Conservation (phyloP, 2,329 filamentous ascomycete species). For the Cordyceps sp. region DNA sequence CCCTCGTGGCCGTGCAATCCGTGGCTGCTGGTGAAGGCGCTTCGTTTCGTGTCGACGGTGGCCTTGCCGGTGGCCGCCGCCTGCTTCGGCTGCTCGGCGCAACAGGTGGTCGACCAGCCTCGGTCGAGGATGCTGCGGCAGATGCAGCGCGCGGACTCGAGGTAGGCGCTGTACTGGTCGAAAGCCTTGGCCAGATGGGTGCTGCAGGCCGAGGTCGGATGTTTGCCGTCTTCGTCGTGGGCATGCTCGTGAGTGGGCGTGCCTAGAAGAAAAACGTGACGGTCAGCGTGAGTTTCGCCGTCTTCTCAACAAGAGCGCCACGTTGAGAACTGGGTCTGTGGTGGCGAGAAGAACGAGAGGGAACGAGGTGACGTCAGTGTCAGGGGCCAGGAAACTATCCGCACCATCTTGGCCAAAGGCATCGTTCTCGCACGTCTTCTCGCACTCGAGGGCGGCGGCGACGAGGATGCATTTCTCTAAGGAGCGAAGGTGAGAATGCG, state of each 20-base stretch:
- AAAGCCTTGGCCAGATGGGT: slow-evolving; percentile 16
- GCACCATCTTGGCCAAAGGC: slow-evolving; percentile 8
- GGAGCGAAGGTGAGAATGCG: background rate
- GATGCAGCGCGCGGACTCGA: slow-evolving; percentile 20
- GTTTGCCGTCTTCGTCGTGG: slow-evolving; percentile 11
- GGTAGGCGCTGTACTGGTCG: slow-evolving; percentile 16
- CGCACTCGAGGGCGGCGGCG: slow-evolving; percentile 13
- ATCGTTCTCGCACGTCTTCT: slow-evolving; percentile 11
- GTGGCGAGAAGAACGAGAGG: background rate
- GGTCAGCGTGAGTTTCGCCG: too few species aligned
- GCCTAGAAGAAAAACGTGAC: slow-evolving; percentile 1
- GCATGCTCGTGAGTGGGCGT: slow-evolving; percentile 8
- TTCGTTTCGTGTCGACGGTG: background rate
- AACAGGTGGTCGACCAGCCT: slow-evolving; percentile 12
- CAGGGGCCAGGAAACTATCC: slow-evolving; percentile 1
- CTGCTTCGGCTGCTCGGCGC: slow-evolving; percentile 5
- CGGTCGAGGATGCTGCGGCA: slow-evolving; percentile 16
- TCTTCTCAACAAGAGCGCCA: too few species aligned
- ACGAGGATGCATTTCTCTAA: slow-evolving; percentile 15
- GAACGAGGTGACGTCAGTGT: too few species aligned
- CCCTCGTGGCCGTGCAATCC: slow-evolving; percentile 1
- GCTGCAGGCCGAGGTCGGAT: slow-evolving; percentile 11
- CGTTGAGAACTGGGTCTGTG: too few species aligned
- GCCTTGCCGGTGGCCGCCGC: background rate
- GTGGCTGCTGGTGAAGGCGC: slow-evolving; percentile 2